Evolutionary conservation across 2,329 filamentous ascomycete species (phyloP).

Genomic region (Nemania sp.): DNA sequence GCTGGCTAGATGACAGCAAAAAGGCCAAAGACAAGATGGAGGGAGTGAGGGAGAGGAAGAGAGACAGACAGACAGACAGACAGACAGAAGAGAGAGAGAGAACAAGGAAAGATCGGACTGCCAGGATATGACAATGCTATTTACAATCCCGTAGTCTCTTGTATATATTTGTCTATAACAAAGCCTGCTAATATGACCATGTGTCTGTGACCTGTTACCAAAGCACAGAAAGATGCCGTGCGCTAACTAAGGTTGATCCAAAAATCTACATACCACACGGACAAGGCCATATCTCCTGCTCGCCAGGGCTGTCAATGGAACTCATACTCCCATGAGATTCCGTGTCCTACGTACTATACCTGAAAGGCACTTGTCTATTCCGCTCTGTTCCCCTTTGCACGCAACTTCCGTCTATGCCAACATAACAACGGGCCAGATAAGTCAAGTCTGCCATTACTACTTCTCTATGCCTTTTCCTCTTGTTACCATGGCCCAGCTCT

Average conservation of each 20-base stretch:
- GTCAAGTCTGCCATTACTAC: slow-evolving; percentile 24
- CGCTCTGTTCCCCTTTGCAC: slow-evolving; percentile 13
- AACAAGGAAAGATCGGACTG: neutral
- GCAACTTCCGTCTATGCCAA: slow-evolving; percentile 8
- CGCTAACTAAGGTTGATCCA: neutral
- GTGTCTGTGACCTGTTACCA: slow-evolving; percentile 27
- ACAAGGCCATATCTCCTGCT: slow-evolving; percentile 14
- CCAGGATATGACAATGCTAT: slow-evolving; percentile 4
- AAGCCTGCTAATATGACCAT: neutral
- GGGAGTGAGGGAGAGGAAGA: neutral
- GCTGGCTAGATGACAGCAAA: neutral
- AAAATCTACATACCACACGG: slow-evolving; percentile 16
- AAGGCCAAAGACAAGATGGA: neutral
- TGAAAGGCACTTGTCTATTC: slow-evolving; percentile 17
- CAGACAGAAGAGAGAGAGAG: neutral
- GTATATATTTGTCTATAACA: neutral
- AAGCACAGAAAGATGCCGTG: slow-evolving; percentile 1
- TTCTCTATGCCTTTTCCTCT: slow-evolving; percentile 22
- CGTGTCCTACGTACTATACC: slow-evolving; percentile 23
- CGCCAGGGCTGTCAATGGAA: no score
- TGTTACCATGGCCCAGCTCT: slow-evolving; percentile 16
- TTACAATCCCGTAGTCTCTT: neutral
- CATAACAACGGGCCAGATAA: slow-evolving; percentile 23
- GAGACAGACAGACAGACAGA: neutral
- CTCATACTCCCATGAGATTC: slow-evolving; percentile 12